These are phyloP conservation scores for Tetrahymena thermophila DNA, from an alignment of 73 alveolate species.

Conservation along the genomic window DNA sequence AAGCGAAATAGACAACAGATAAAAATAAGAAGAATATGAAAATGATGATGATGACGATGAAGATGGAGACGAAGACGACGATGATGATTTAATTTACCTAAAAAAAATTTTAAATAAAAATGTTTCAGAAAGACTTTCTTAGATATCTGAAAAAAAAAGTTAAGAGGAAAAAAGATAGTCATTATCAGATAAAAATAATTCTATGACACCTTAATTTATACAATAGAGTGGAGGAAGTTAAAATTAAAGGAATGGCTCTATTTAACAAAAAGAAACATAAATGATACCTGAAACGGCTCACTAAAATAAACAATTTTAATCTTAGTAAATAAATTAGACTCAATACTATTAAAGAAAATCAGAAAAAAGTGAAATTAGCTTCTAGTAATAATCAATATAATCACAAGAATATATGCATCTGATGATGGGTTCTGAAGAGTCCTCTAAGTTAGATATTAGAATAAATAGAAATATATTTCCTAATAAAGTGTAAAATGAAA, in stretches of 20 bases:
- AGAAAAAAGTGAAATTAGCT: not conserved
- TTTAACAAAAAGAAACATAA: not conserved
- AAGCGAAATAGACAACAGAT: not conserved
- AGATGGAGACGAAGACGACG: not conserved
- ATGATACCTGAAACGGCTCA: not conserved
- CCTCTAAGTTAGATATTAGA: not conserved
- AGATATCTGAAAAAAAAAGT: not conserved
- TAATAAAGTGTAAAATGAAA: not conserved
- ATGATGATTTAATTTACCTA: not conserved
- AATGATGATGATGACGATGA: not conserved
- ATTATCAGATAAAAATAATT: not conserved
- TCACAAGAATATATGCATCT: not conserved
- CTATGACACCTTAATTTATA: not conserved
- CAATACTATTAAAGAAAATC: not conserved
- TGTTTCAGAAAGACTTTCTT: not conserved
- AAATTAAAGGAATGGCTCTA: not conserved
- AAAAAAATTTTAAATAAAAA: not conserved
- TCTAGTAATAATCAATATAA: not conserved
- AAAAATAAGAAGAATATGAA: not conserved
- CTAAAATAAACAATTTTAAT: not conserved
- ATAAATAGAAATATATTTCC: not conserved
- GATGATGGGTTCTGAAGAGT: not conserved
- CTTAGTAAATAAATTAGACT: not conserved
- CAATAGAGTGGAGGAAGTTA: not conserved
- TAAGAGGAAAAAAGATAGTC: not conserved